Conservation (phyloP, 108 stramenopile species). For the Epithemia pelagica region DNA sequence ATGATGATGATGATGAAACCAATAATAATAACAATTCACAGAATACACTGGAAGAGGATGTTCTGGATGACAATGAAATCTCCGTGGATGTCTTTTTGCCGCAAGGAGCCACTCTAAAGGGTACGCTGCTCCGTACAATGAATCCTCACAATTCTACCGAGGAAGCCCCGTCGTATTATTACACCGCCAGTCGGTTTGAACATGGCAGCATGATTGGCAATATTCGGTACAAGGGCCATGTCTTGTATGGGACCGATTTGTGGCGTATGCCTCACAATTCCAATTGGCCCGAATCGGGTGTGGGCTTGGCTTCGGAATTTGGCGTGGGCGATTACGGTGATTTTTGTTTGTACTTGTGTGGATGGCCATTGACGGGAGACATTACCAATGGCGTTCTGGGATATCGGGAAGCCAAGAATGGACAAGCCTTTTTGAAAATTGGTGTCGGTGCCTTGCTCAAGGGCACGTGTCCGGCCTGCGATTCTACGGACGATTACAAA, state of each 20-base stretch:
- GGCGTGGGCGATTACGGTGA: conserved; percentile 76
- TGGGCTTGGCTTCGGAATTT: conserved; percentile 76
- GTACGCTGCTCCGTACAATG: not conserved
- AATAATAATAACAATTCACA: too few relatives aligned
- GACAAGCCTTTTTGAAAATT: conserved; percentile 64
- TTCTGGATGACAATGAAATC: not conserved
- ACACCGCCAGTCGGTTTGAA: conserved; percentile 52
- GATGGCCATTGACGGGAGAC: conserved; percentile 42
- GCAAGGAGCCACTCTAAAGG: too few relatives aligned
- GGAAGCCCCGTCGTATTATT: not conserved
- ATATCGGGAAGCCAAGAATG: conserved; percentile 57
- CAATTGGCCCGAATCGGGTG: conserved; percentile 70
- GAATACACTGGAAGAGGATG: too few relatives aligned
- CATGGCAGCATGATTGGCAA: conserved; percentile 73
- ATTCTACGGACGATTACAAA: conserved; percentile 56
- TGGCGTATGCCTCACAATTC: conserved; percentile 72
- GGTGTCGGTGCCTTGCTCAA: conserved; percentile 58
- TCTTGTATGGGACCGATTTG: conserved; percentile 46
- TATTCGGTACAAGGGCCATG: conserved; percentile 33
- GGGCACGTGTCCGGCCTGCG: conserved; percentile 62
- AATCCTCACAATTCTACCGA: not conserved
- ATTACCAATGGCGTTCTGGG: conserved; percentile 78
- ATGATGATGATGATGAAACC: not conserved
- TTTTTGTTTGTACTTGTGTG: conserved; percentile 48
- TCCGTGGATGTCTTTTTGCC: not conserved